Evolutionary conservation across 768 basidiomycete genomes (phyloP).

Genomic region (Amanita rubescens): DNA sequence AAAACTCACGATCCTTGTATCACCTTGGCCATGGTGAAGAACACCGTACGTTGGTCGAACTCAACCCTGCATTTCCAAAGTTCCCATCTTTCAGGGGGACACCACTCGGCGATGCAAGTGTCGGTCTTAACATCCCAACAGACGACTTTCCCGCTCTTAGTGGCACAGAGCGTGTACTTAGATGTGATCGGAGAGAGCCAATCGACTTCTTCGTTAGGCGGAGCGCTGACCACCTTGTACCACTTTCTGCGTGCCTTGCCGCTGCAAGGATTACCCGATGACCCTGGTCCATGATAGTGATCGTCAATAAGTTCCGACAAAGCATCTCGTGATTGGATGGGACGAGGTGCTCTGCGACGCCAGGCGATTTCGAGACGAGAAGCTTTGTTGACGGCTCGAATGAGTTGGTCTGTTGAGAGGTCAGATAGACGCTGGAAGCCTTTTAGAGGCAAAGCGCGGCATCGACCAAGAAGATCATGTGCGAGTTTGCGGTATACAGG

Average conservation of each 20-base stretch:
- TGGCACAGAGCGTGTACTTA: constrained; percentile 69
- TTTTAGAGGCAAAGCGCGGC: constrained; percentile 59
- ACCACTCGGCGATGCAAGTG: constrained; percentile 60
- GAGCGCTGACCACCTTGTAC: constrained; percentile 65
- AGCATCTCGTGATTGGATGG: constrained; percentile 22
- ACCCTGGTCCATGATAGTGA: neutral
- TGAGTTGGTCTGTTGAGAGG: constrained; percentile 53
- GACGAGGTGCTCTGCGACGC: constrained; percentile 50
- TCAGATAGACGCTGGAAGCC: constrained; percentile 66
- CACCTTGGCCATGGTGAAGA: constrained; percentile 69
- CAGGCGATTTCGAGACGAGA: constrained; percentile 55
- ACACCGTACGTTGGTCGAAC: constrained; percentile 63
- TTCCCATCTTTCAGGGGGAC: constrained; percentile 56
- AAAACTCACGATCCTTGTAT: constrained; percentile 39
- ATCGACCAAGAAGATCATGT: constrained; percentile 51
- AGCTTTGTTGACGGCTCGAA: constrained; percentile 57
- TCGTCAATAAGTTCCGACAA: constrained; percentile 14
- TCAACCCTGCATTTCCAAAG: constrained; percentile 76
- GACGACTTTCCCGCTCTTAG: constrained; percentile 67
- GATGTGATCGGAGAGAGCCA: constrained; percentile 75
- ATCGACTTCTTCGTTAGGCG: constrained; percentile 62
- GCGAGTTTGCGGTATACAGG: constrained; percentile 65
- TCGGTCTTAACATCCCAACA: constrained; percentile 70
- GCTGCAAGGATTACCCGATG: neutral
- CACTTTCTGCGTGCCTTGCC: constrained; percentile 28